Evolutionary conservation across 331 rosid species (phyloP).

Genomic region (Prunus yedoensis): DNA sequence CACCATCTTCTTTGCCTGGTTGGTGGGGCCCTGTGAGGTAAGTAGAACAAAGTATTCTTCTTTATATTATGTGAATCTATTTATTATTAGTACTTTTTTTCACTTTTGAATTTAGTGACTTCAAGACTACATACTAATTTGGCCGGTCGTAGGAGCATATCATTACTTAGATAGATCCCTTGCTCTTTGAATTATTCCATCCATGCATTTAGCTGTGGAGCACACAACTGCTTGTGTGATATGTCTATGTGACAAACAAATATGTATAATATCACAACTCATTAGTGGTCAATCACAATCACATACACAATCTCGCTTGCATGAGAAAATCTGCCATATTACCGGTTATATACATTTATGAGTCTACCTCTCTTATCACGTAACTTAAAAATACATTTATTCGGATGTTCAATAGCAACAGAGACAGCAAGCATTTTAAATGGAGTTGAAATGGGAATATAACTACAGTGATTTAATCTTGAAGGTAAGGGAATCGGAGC

Average conservation of each 20-base stretch:
- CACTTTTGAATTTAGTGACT: not conserved
- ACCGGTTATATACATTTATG: no score
- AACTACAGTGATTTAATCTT: slow-evolving; percentile 20
- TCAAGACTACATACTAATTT: not conserved
- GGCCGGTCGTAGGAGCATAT: not conserved
- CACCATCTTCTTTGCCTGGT: slow-evolving; percentile 80
- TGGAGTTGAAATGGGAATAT: slow-evolving; percentile 2
- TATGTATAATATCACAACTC: not conserved
- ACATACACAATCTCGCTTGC: not conserved
- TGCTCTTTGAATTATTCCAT: no score
- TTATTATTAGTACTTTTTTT: not conserved
- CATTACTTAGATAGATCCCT: not conserved
- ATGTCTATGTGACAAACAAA: no score
- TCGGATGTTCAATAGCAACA: no score
- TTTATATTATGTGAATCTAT: not conserved
- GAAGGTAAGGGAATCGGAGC: slow-evolving; percentile 76
- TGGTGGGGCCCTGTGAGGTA: slow-evolving; percentile 90
- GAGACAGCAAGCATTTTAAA: not conserved
- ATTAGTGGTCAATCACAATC: not conserved
- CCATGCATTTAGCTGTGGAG: no score
- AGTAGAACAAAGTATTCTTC: not conserved
- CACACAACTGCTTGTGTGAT: no score
- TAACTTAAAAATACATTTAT: no score
- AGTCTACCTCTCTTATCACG: no score
- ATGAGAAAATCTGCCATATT: no score